Conservation (phyloP, 2,329 filamentous ascomycete genomes). For the Herpotrichia juniperi region DNA sequence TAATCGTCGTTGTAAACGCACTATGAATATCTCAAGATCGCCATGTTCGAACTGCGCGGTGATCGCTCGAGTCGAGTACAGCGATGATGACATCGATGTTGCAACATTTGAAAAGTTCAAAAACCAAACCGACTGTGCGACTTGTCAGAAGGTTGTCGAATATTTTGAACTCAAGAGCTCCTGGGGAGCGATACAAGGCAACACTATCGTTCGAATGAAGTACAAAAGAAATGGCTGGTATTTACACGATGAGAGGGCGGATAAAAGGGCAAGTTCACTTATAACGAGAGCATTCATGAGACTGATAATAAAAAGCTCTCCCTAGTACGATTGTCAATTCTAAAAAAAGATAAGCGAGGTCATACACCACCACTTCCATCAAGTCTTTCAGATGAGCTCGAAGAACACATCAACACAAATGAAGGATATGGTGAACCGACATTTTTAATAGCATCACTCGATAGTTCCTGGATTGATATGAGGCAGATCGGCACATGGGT, state of each 20-base stretch:
- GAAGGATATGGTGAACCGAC: too few relatives aligned
- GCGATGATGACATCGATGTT: too few relatives aligned
- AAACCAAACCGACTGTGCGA: neutral
- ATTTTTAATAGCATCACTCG: neutral
- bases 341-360: neutral
- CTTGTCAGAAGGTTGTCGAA: neutral
- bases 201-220: too few relatives aligned
- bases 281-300: neutral
- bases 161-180: neutral
- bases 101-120: too few relatives aligned
- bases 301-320: neutral
- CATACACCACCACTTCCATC: too few relatives aligned
- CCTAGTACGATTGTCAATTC: neutral
- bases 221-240: too few relatives aligned
- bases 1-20: too few relatives aligned
- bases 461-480: neutral
- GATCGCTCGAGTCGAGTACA: too few relatives aligned
- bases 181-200: neutral
- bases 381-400: too few relatives aligned
- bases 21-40: too few relatives aligned
- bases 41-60: too few relatives aligned
- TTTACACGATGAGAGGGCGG: neutral
- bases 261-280: neutral
- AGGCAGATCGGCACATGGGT: neutral
- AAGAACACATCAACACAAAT: too few relatives aligned